These are phyloP conservation scores for Geotrichum aggregatum DNA, from an alignment of 1,139 yeast genomes.

Conservation along the genomic window DNA sequence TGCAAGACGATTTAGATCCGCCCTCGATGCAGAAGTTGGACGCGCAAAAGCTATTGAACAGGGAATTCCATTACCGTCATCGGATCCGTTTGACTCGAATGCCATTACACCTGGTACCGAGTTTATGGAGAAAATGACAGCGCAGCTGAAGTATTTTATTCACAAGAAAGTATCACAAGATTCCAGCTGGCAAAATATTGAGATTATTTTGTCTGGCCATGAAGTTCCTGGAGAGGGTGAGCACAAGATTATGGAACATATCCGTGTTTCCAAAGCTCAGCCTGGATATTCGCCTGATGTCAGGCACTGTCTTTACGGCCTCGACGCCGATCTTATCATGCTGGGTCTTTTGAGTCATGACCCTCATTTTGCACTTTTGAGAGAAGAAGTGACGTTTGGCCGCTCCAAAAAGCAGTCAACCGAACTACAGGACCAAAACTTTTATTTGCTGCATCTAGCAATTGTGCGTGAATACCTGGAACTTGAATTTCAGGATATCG, in stretches of 20 bases:
- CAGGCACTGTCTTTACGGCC: constrained; percentile 89
- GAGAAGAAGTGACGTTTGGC: constrained; percentile 96
- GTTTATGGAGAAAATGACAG: constrained; percentile 86
- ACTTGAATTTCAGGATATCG: constrained; percentile 73
- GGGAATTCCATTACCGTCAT: constrained; percentile 60
- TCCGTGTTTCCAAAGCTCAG: constrained; percentile 79
- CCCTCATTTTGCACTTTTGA: constrained; percentile 87
- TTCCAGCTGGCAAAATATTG: constrained; percentile 84
- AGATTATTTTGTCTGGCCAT: constrained; percentile 86
- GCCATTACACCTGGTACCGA: constrained; percentile 99
- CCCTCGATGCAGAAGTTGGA: constrained; percentile 80
- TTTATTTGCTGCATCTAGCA: constrained; percentile 77
- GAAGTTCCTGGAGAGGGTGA: constrained; percentile 99
- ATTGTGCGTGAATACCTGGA: constrained; percentile 86
- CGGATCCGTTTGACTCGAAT: constrained; percentile 70
- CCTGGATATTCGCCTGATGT: constrained; percentile 85
- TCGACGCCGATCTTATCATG: constrained; percentile 97
- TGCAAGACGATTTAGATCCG: constrained; percentile 91
- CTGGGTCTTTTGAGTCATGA: constrained; percentile 93
- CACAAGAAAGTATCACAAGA: constrained; percentile 82
- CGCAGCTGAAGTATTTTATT: constrained; percentile 81
- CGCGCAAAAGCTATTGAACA: constrained; percentile 57
- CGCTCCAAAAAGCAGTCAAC: constrained; percentile 45
- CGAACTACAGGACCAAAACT: constrained; percentile 69
- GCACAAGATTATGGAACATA: constrained; percentile 93